phyloP scores from a whole-genome alignment of 2,329 filamentous ascomycete species.

The Sporothrix protearum region DNA sequence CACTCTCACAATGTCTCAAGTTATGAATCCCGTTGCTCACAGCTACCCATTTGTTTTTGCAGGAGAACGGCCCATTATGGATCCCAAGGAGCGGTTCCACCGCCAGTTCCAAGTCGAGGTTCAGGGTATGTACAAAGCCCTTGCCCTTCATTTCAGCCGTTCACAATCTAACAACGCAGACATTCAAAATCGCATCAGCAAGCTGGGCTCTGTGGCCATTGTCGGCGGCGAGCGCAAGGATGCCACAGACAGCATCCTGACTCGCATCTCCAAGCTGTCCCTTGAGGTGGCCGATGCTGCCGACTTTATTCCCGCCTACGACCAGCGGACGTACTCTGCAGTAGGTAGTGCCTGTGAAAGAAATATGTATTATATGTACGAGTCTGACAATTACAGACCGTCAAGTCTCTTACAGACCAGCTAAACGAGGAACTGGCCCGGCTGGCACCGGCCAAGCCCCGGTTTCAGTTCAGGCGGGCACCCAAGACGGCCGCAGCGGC shows the following conservation, averaged over 20 bases:
- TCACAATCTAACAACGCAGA: slow-evolving; percentile 47
- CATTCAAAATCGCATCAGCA: slow-evolving; percentile 71
- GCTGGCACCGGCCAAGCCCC: slow-evolving; percentile 64
- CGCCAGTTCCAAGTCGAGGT: slow-evolving; percentile 76
- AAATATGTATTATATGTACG: background rate
- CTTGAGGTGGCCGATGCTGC: slow-evolving; percentile 81
- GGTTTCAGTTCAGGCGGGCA: slow-evolving; percentile 71
- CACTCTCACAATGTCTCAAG: slow-evolving; percentile 8
- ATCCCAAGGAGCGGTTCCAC: slow-evolving; percentile 76
- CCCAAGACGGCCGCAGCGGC: slow-evolving; percentile 21
- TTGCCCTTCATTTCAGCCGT: background rate
- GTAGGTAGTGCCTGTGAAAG: slow-evolving; percentile 42
- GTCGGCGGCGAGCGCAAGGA: slow-evolving; percentile 73
- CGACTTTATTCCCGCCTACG: slow-evolving; percentile 79
- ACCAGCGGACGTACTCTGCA: slow-evolving; percentile 80
- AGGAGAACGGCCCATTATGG: slow-evolving; percentile 37
- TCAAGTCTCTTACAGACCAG: slow-evolving; percentile 77
- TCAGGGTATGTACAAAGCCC: slow-evolving; percentile 51
- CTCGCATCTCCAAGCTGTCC: slow-evolving; percentile 74
- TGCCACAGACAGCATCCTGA: slow-evolving; percentile 75
- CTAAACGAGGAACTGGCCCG: slow-evolving; percentile 66
- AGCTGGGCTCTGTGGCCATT: slow-evolving; percentile 59
- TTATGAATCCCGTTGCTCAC: slow-evolving; percentile 18
- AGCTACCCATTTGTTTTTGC: slow-evolving; percentile 29
- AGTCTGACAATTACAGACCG: slow-evolving; percentile 48